Evolutionary conservation across 2,329 filamentous ascomycete species (phyloP).

Genomic region (Sphaerulina vaccinii): DNA sequence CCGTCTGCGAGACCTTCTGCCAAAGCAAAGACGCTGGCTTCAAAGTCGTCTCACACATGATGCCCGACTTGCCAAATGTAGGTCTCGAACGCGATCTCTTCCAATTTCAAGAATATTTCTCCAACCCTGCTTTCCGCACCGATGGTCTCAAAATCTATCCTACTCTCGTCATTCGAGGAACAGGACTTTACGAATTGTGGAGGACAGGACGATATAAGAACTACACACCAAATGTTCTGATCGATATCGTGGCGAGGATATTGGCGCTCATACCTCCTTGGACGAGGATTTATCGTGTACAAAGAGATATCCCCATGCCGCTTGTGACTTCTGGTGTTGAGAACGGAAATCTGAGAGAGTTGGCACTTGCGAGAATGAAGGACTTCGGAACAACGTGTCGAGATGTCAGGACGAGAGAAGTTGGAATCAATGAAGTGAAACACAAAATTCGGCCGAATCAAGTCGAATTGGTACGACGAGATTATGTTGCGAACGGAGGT

Average conservation of each 20-base stretch:
- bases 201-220: slow-evolving; percentile 96
- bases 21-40: slow-evolving; percentile 97
- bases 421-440: slow-evolving; percentile 98
- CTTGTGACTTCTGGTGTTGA: slow-evolving; percentile 98
- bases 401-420: slow-evolving; percentile 92
- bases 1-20: slow-evolving; percentile 94
- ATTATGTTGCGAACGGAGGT: slow-evolving; percentile 92
- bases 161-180: slow-evolving; percentile 93
- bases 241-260: slow-evolving; percentile 95
- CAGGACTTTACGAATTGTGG: slow-evolving; percentile 96
- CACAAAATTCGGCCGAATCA: slow-evolving; percentile 97
- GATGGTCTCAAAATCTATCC: slow-evolving; percentile 98
- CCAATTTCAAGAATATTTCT: slow-evolving; percentile 97
- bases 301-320: slow-evolving; percentile 99
- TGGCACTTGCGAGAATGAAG: slow-evolving; percentile 96
- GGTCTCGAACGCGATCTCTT: slow-evolving; percentile 97
- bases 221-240: slow-evolving; percentile 94
- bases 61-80: slow-evolving; percentile 97
- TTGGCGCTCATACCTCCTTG: slow-evolving; percentile 91
- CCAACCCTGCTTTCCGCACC: slow-evolving; percentile 91
- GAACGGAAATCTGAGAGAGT: slow-evolving; percentile 91
- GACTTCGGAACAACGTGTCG: slow-evolving; percentile 97
- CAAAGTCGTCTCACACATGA: slow-evolving; percentile 99
- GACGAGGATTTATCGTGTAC: slow-evolving; percentile 97
- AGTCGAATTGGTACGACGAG: slow-evolving; percentile 88